These are phyloP conservation scores for Macrocybe gigantea DNA, from an alignment of 768 basidiomycete species.

Conservation along the genomic window DNA sequence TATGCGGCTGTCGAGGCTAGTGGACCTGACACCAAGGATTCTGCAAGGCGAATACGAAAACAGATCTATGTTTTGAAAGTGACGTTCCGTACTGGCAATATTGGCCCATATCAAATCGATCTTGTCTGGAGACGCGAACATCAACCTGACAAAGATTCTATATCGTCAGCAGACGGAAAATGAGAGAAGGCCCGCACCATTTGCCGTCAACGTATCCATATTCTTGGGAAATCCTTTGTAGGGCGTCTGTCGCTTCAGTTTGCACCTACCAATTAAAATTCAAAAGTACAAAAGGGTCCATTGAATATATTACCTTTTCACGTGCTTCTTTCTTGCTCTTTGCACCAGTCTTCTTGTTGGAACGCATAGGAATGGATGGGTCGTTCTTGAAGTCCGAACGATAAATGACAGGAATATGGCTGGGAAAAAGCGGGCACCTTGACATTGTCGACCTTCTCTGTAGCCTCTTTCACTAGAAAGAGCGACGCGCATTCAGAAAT, in stretches of 20 bases:
- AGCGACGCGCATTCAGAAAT: background rate
- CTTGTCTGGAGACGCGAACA: slow-evolving; percentile 56
- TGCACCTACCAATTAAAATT: slow-evolving; percentile 39
- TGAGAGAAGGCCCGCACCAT: slow-evolving; percentile 38
- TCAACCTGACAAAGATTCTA: slow-evolving; percentile 41
- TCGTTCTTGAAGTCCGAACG: slow-evolving; percentile 45
- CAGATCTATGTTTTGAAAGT: background rate
- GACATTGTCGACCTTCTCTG: slow-evolving; percentile 52
- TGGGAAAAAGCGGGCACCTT: slow-evolving; percentile 29
- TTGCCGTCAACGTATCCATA: slow-evolving; percentile 57
- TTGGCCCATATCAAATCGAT: slow-evolving; percentile 59
- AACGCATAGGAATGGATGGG: slow-evolving; percentile 54
- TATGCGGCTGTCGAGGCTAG: slow-evolving; percentile 51
- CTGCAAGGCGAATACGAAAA: slow-evolving; percentile 23
- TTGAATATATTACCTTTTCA: slow-evolving; percentile 43
- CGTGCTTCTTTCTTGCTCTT: slow-evolving; percentile 74
- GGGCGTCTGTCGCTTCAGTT: slow-evolving; percentile 46
- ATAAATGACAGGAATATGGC: background rate
- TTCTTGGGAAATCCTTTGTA: slow-evolving; percentile 54
- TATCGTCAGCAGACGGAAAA: slow-evolving; percentile 1
- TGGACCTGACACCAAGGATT: slow-evolving; percentile 61
- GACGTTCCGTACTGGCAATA: slow-evolving; percentile 46
- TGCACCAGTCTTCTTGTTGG: slow-evolving; percentile 66
- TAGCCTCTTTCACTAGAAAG: slow-evolving; percentile 47
- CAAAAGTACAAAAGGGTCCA: background rate